These are phyloP conservation scores for Microthyrium microscopicum DNA, from an alignment of 2,329 filamentous ascomycete species.

Conservation along the genomic window DNA sequence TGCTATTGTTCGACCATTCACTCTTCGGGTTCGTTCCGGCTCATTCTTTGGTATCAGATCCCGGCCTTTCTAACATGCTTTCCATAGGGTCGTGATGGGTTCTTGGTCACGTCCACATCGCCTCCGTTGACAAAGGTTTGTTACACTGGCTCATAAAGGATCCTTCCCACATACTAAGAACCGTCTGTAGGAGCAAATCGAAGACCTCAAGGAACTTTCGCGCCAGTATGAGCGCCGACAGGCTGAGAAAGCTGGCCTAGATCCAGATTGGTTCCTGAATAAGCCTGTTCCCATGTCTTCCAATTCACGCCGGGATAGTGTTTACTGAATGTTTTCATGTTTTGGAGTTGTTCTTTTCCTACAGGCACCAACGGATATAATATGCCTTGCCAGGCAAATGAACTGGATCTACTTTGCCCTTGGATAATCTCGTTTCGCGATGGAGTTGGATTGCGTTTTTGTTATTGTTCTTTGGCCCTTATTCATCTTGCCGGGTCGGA, in stretches of 20 bases:
- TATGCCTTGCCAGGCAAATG: no score
- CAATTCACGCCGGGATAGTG: no score
- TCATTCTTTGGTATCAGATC: no score
- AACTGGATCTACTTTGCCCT: no score
- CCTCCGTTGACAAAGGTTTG: conserved; percentile 25
- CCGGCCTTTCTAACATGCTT: no score
- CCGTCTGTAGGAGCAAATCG: conserved; percentile 21
- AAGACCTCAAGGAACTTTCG: conserved; percentile 24
- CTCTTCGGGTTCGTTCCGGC: conserved; percentile 23
- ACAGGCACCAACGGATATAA: no score
- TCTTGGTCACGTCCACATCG: conserved; percentile 23
- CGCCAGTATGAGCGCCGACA: conserved; percentile 25
- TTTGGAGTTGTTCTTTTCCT: no score
- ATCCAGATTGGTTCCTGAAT: conserved; percentile 21
- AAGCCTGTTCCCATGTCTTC: conserved; percentile 23
- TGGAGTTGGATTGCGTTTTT: no score
- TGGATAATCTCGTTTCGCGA: no score
- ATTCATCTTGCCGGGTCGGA: no score
- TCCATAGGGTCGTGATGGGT: conserved; percentile 24
- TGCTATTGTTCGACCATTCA: conserved; percentile 25
- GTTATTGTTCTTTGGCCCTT: no score
- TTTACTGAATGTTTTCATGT: no score
- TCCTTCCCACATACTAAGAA: background rate
- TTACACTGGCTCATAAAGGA: background rate
- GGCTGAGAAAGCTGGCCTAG: conserved; percentile 19